Evolutionary conservation across 495 filamentous ascomycete genomes (phyloP).

Genomic region (Penicillium riverlandense): DNA sequence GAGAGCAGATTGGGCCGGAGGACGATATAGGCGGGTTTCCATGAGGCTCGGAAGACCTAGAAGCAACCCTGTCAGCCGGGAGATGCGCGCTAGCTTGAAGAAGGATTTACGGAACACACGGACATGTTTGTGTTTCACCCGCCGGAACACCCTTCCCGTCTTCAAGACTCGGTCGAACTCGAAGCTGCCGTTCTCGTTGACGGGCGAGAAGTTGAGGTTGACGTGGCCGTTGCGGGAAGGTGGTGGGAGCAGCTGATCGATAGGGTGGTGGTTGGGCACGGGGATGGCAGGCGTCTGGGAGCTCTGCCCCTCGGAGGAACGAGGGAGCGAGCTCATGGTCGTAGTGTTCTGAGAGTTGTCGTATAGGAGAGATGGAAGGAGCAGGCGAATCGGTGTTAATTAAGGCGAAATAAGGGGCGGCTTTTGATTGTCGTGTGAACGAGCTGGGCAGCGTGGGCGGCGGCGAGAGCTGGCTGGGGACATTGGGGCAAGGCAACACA

Average conservation of each 20-base stretch:
- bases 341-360: no score
- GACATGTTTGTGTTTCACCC: constrained; percentile 91
- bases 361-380: not conserved
- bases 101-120: no score
- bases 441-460: no score
- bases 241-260: constrained; percentile 7
- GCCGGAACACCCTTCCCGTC: constrained; percentile 74
- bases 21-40: constrained; percentile 86
- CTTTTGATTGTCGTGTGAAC: no score
- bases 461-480: no score
- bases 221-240: constrained; percentile 43
- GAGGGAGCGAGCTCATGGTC: constrained; percentile 2
- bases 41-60: constrained; percentile 42
- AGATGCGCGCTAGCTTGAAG: no score
- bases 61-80: not conserved
- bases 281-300: constrained; percentile 23
- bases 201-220: constrained; percentile 64
- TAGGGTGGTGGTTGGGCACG: constrained; percentile 15
- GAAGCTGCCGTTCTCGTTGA: constrained; percentile 93
- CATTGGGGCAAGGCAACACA: no score
- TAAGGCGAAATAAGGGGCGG: no score
- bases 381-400: not conserved
- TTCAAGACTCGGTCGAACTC: constrained; percentile 91
- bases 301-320: constrained; percentile 18
- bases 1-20: constrained; percentile 90